A percentile compares a stretch with the other conserved stretches of the same genome.
Conservation (phyloP, 2,329 filamentous ascomycete species). For the Phoma sp. region DNA sequence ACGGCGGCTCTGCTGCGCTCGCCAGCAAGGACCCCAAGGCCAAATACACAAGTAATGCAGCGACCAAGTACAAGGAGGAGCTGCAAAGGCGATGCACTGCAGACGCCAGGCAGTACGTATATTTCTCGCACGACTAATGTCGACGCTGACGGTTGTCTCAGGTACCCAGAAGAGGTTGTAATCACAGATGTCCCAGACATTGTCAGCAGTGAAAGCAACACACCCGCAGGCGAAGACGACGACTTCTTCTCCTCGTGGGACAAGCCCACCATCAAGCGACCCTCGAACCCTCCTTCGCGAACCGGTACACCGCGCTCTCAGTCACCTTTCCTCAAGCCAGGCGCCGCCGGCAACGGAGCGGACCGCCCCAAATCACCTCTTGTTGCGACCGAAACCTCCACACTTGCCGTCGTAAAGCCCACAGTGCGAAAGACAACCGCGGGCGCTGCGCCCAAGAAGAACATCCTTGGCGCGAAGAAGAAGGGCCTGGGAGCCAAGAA, state of each 20-base stretch:
- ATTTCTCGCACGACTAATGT: constrained; percentile 12
- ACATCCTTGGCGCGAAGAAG: constrained; percentile 81
- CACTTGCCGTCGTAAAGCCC: constrained; percentile 67
- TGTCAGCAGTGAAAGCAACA: constrained; percentile 69
- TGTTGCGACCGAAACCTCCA: constrained; percentile 57
- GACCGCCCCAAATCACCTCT: constrained; percentile 87
- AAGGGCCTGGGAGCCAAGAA: constrained; percentile 71
- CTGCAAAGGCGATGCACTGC: constrained; percentile 82
- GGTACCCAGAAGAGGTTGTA: constrained; percentile 84
- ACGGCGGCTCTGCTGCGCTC: constrained; percentile 91
- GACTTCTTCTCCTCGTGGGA: constrained; percentile 99
- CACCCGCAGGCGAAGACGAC: constrained; percentile 84
- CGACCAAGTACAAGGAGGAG: constrained; percentile 97
- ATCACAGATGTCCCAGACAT: constrained; percentile 74
- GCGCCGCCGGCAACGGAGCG: constrained; percentile 65
- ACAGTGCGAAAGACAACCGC: constrained; percentile 78
- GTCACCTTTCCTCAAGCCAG: constrained; percentile 87
- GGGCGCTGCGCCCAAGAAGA: constrained; percentile 76
- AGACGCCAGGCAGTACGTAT: constrained; percentile 81
- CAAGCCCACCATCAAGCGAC: constrained; percentile 95
- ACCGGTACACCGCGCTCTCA: constrained; percentile 83
- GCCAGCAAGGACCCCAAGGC: constrained; percentile 96
- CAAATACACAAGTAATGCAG: constrained; percentile 94
- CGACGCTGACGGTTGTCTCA: constrained; percentile 50
- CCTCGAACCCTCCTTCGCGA: constrained; percentile 90